Conservation (phyloP, 371 early-diverging fungal genomes). For the Thermomucor indicae-seudaticae region DNA sequence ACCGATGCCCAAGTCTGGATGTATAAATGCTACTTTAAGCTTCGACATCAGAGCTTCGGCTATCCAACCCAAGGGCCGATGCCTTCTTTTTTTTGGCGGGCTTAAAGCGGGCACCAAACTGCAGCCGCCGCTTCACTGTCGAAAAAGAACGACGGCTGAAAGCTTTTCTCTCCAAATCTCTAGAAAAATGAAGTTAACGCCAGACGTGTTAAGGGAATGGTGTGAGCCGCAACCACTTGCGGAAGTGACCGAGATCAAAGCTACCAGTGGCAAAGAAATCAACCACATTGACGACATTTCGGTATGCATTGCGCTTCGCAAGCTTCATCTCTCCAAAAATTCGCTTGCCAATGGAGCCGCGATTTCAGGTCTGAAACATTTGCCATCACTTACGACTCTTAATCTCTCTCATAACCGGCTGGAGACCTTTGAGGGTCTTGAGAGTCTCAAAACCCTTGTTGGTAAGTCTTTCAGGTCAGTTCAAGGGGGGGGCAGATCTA, state of each 20-base stretch:
- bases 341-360: constrained; percentile 47
- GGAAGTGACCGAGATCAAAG: constrained; percentile 47
- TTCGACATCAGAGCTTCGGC: too few relatives aligned
- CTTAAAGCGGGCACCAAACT: too few relatives aligned
- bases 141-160: too few relatives aligned
- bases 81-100: too few relatives aligned
- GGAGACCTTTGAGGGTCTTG: constrained; percentile 56
- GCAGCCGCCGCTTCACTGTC: too few relatives aligned
- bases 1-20: constrained; percentile 92
- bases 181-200: constrained; percentile 41
- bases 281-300: constrained; percentile 68
- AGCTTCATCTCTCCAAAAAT: constrained; percentile 70
- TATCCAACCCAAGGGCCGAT: too few relatives aligned
- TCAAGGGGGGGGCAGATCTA: too few relatives aligned
- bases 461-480: constrained; percentile 35
- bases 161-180: too few relatives aligned
- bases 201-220: constrained; percentile 33
- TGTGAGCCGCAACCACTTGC: constrained; percentile 27
- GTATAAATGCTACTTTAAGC: constrained; percentile 70
- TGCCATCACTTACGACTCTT: constrained; percentile 56
- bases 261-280: constrained; percentile 57
- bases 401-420: constrained; percentile 67
- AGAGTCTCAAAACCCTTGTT: constrained; percentile 53
- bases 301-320: constrained; percentile 57
- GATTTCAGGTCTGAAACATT: constrained; percentile 50